Evolutionary conservation across 352 stramenopile species (phyloP).

Genomic region (Plasmopara viticola): DNA sequence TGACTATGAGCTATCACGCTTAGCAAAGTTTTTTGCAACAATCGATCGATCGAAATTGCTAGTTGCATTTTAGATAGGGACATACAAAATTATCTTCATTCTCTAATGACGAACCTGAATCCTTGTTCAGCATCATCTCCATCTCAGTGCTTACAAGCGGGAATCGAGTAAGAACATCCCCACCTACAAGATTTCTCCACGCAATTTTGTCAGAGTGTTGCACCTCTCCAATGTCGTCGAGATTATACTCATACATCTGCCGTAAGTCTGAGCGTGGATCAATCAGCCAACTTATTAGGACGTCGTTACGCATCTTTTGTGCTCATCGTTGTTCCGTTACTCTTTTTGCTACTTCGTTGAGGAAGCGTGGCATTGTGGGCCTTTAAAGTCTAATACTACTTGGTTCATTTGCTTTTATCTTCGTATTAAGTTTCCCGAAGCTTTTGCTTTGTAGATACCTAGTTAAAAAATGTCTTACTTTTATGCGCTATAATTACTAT

Average conservation of each 20-base stretch:
- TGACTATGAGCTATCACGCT: not conserved
- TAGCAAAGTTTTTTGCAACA: no score
- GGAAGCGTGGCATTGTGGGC: no score
- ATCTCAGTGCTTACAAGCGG: conserved; percentile 15
- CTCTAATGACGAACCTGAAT: conserved; percentile 17
- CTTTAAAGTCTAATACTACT: no score
- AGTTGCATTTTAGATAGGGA: not conserved
- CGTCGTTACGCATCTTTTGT: conserved; percentile 6
- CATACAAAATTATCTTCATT: conserved; percentile 10
- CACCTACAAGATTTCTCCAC: conserved; percentile 18
- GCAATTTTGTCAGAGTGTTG: conserved; percentile 1
- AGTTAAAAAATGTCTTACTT: no score
- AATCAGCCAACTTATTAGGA: conserved; percentile 13
- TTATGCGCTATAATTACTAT: no score
- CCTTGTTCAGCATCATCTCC: conserved; percentile 15
- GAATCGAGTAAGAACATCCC: conserved; percentile 11
- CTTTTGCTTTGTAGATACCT: no score
- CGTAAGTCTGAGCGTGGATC: conserved; percentile 4
- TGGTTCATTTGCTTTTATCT: no score
- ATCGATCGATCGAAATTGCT: not conserved
- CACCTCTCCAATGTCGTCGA: conserved; percentile 1
- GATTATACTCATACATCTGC: conserved; percentile 13
- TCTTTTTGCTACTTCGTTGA: no score
- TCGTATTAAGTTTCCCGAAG: no score
- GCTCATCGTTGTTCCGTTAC: no score